Evolutionary conservation across 768 basidiomycete species (phyloP), one percentile per base, ranked within the genome.

Genomic region (Mycena polygramma): DNA sequence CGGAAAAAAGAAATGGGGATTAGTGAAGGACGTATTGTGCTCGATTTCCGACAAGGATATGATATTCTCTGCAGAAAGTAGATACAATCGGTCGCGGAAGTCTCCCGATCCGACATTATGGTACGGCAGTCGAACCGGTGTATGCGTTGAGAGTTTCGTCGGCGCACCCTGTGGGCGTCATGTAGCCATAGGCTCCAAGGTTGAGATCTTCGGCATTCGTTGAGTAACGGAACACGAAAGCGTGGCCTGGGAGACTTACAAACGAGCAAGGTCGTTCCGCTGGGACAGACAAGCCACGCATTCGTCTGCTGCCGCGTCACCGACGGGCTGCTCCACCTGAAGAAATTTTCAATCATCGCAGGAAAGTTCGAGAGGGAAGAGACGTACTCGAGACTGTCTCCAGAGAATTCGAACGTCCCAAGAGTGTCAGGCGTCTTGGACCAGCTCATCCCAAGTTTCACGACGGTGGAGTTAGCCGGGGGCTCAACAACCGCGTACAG

Each of bases 91-190:
- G 2, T 30, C 30, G 30, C 30, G 6, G 6, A 30, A 30, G 6
- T 30, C 30, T 6, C 3, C 30, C 30, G 6, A 30, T 30, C 30
- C 30, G 30, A 30, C 6, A 48, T 30, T 45, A 69, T 6, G 80
- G 74, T n/a, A 79, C 81, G 15, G 86, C 83, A n/a, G 84, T 87
- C 8, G 87, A 76, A 11, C 88, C 89, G 4, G 88, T 90, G 77
- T 89, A 90, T 8, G 86, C 89, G 73, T 90, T 86, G 70, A 90
- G 86, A 1, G 89, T 90, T 77, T 89, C 81, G 73, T 89, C 88
- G 3, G 87, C 85, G 73, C 88, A 89, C 17, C 89, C 89, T 57
- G 88, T 79, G 2, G 90, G 89, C 1, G 90, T 90, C 78, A 82
- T 77, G 75, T 88, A 90, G 37, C 74, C 79, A 72, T 88, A 89